Base-by-base conservation (phyloP, 169 alveolate genomes). In the Miamiensis avidus region DNA sequence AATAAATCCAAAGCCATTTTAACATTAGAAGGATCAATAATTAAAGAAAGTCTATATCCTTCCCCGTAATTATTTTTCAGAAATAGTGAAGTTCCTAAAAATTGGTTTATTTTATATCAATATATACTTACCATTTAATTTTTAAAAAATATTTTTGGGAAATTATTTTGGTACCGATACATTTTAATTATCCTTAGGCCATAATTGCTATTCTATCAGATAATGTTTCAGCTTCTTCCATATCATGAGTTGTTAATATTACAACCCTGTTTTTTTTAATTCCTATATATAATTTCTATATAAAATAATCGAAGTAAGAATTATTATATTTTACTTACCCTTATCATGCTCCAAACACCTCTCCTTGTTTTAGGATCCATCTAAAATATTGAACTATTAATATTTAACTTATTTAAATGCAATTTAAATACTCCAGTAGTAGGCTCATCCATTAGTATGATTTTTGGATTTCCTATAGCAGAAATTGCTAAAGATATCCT, bases 401-500 rank as follows among this genome's bases (percentile, higher is more conserved):
- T 49, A 11, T 49, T 49, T 49, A 49, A 49, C 20, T 49, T 49
- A 11, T 49, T 49, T 49, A 49, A 49, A 11, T 49, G 20, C 4
- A 49, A 11, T 49, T 49, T 49, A n/a, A n/a, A n/a, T 49, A 49
- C 69, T 49, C 69, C 69, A 32, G 97, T 89, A 0, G 95, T 91
- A 34, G 95, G 95, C 78, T 94, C 95, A 82, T 94, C 95, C 91
- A 94, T 81, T 76, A 94, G 85, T 25, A 92, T 81, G 15, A 94
- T 88, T 76, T 34, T 83, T 34, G 83, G 91, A 82, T 78, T 84
- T 64, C 86, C 86, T 30, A 96, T 90, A 32, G 94, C 92, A 30
- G 96, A 87, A 0, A 97, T 92, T 26, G 98, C 98, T 11, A 97
- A 91, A 1, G 98, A 92, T 11, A 96, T 95, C 89, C 98, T 92